A percentile compares a stretch with the other conserved stretches of the same genome.
These are phyloP conservation scores for Apiospora saccharicola DNA, from an alignment of 2,329 filamentous ascomycete species.

Conservation along the genomic window DNA sequence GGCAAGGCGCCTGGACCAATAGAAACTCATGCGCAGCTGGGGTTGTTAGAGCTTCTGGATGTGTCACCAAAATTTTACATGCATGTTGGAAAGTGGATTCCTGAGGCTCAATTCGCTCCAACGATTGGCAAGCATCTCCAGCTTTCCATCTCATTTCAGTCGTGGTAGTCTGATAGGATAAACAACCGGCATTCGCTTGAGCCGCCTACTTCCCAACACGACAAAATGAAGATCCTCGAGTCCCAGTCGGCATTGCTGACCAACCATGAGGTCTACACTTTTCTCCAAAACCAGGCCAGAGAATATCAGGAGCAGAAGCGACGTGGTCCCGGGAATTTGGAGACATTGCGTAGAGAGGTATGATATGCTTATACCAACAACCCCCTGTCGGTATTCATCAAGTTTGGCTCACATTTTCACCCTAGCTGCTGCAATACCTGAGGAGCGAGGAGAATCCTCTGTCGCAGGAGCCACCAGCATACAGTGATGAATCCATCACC, in stretches of 20 bases:
- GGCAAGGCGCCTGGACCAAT: slow-evolving; percentile 1
- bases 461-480: slow-evolving; percentile 61
- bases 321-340: slow-evolving; percentile 63
- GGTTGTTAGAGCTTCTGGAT: not conserved
- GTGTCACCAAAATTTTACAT: not conserved
- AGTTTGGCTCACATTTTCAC: not conserved
- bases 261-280: slow-evolving; percentile 77
- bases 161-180: not conserved
- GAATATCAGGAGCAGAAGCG: slow-evolving; percentile 59
- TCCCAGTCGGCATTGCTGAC: slow-evolving; percentile 73
- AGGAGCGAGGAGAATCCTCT: slow-evolving; percentile 62
- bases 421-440: slow-evolving; percentile 68
- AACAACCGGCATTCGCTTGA: not conserved
- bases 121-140: slow-evolving; percentile 10
- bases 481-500: slow-evolving; percentile 59
- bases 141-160: slow-evolving; percentile 16
- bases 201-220: not conserved
- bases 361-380: slow-evolving; percentile 28
- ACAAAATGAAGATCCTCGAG: slow-evolving; percentile 74
- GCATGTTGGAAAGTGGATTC: not conserved
- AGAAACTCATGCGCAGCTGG: not conserved
- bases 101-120: slow-evolving; percentile 14
- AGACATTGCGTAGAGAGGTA: slow-evolving; percentile 72
- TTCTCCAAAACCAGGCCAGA: slow-evolving; percentile 64
- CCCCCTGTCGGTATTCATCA: not conserved